Base-by-base conservation (phyloP, 108 stramenopile genomes). In the Skeletonema grethae region DNA sequence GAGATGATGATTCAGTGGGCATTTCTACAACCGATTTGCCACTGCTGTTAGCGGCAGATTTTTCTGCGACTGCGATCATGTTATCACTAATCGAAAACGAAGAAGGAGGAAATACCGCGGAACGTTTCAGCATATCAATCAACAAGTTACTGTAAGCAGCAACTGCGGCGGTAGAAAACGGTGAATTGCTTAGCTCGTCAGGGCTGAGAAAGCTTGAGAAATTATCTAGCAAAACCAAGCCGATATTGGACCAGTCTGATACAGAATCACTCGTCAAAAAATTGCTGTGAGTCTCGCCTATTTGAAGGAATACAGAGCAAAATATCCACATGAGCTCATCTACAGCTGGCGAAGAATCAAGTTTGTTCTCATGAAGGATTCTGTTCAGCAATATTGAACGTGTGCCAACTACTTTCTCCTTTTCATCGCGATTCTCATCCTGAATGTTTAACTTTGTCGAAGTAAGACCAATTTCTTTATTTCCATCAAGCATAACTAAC, bases 401-500 rank as follows among this genome's bases (percentile, higher is more conserved):
- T 0, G 50, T 39, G 36, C 76, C 76, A 46, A 59, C 4, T 7
- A 72, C 35, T 28, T 38, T 38, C 11, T 67, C 66, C 24, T 65
- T 79, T 57, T n/a, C 28, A 12, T 30, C 57, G 63, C 64, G 53
- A 45, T 53, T 68, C 24, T 57, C 41, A 8, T 7, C 69, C 30
- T 55, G 38, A 35, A 43, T 20, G 18, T 7, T 35, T 28, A 81
- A 67, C 38, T 63, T 29, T 4, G 41, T 57, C 55, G 31, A 39
- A 36, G 65, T 43, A 55, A 55, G 70, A 46, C 75, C 75, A 13
- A 34, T 41, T 67, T 57, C 69, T 12, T 60, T 45, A 34, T 53
- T 83, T 24, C 88, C 89, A 71, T 93, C 92, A 41, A 90, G 63
- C 69, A 93, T 83, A 22, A 93, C 80, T 16, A 69, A 67, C 35